Evolutionary conservation across 225 moss, liverwort and hornwort genomes (phyloP).

Genomic region (Anthoceros angustus): DNA sequence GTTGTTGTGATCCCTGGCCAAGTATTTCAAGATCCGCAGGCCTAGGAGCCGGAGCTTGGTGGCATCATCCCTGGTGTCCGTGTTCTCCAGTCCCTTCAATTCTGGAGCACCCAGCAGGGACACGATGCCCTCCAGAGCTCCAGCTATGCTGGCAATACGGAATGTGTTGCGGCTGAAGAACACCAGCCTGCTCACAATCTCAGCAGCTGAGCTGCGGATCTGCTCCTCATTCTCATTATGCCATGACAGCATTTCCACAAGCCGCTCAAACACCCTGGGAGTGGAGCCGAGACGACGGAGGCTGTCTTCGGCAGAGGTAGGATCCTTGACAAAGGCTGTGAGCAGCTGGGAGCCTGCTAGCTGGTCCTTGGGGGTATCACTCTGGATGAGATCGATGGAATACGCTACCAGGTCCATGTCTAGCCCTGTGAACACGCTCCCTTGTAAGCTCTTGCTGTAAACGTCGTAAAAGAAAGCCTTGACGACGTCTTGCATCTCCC

Average conservation of each 20-base stretch:
- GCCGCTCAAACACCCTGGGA: constrained; percentile 21
- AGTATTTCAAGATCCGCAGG: constrained; percentile 40
- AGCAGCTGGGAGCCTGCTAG: constrained; percentile 44
- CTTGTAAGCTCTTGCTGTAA: constrained; percentile 35
- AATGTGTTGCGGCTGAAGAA: constrained; percentile 21
- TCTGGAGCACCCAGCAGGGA: constrained; percentile 10
- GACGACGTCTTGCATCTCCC: constrained; percentile 24
- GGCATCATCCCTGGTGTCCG: not conserved
- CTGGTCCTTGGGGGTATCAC: constrained; percentile 26
- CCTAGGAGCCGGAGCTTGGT: constrained; percentile 29
- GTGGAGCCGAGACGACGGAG: constrained; percentile 25
- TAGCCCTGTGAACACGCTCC: constrained; percentile 48
- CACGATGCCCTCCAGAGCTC: constrained; percentile 20
- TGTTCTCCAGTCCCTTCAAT: not conserved
- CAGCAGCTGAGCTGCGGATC: constrained; percentile 12
- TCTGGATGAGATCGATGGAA: constrained; percentile 46
- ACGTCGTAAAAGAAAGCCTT: constrained; percentile 56
- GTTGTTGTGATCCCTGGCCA: constrained; percentile 48
- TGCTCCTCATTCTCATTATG: constrained; percentile 13
- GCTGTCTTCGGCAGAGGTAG: constrained; percentile 8
- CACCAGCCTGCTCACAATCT: constrained; percentile 21
- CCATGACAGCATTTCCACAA: constrained; percentile 41
- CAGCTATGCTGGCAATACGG: constrained; percentile 26
- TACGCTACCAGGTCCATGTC: constrained; percentile 58
- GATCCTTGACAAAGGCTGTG: constrained; percentile 8